These are phyloP conservation scores for Bipolaris gigantea DNA, from an alignment of 2,329 filamentous ascomycete genomes.

Conservation along the genomic window DNA sequence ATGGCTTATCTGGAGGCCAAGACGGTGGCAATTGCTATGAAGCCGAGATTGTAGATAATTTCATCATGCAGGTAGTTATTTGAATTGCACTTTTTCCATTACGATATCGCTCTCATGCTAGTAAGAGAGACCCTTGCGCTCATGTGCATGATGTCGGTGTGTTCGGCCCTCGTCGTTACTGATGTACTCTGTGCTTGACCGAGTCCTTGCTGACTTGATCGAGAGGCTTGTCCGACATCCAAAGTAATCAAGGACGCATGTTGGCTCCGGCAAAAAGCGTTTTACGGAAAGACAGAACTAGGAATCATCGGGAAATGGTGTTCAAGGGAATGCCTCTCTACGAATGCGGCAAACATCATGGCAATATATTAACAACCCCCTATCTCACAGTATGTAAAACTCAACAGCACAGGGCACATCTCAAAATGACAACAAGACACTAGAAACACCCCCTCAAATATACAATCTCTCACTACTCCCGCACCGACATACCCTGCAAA, in stretches of 20 bases:
- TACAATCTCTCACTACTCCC: neutral
- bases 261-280: neutral
- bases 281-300: neutral
- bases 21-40: neutral
- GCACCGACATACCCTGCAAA: neutral
- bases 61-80: neutral
- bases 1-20: conserved; percentile 6
- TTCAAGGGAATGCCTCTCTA: neutral
- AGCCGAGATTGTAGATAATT: neutral
- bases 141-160: neutral
- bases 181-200: neutral
- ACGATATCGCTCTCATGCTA: neutral
- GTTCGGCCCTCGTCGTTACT: neutral
- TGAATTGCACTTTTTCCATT: neutral
- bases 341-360: neutral
- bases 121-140: neutral
- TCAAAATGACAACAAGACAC: neutral
- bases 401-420: neutral
- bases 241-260: neutral
- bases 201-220: neutral
- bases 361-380: neutral
- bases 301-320: neutral
- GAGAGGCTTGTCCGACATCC: neutral
- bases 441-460: neutral
- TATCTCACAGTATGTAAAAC: neutral